phyloP scores from a whole-genome alignment of 352 stramenopile species.

The Aphanomyces astaci region DNA sequence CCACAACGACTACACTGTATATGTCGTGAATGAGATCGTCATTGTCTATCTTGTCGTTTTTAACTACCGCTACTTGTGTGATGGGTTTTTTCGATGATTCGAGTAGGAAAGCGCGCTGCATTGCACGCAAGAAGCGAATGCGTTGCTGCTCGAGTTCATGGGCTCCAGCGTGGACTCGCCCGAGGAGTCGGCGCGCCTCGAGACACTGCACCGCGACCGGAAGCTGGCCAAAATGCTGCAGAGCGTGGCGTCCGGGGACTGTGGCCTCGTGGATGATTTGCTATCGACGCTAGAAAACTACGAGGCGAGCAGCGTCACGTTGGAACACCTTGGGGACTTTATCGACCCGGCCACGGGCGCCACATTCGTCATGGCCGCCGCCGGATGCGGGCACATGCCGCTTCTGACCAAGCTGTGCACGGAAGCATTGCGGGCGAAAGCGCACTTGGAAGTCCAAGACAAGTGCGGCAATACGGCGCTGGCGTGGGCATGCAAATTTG shows the following conservation, averaged over 20 bases:
- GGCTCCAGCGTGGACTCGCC: slow-evolving; percentile 4
- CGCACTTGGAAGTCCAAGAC: neutral
- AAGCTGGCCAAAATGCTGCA: slow-evolving; percentile 10
- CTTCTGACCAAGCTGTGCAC: slow-evolving; percentile 1
- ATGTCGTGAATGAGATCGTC: no score
- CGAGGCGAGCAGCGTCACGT: neutral
- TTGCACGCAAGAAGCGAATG: slow-evolving; percentile 14
- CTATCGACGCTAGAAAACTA: neutral
- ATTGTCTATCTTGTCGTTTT: no score
- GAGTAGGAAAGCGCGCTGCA: neutral
- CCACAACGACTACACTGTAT: no score
- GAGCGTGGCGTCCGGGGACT: slow-evolving; percentile 11
- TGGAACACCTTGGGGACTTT: slow-evolving; percentile 5
- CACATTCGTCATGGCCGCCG: slow-evolving; percentile 19
- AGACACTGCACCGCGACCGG: neutral
- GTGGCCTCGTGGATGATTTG: neutral
- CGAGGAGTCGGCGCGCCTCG: slow-evolving; percentile 2
- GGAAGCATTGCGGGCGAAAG: neutral
- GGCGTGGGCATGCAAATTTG: slow-evolving; percentile 22
- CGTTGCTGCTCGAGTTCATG: slow-evolving; percentile 5
- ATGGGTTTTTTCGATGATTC: no score
- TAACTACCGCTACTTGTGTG: no score
- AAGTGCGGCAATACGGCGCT: slow-evolving; percentile 12
- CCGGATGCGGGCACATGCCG: slow-evolving; percentile 3
- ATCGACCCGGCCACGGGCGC: slow-evolving; percentile 12